These are phyloP conservation scores for Blepharisma stoltei DNA, from an alignment of 73 alveolate species.

Conservation along the genomic window DNA sequence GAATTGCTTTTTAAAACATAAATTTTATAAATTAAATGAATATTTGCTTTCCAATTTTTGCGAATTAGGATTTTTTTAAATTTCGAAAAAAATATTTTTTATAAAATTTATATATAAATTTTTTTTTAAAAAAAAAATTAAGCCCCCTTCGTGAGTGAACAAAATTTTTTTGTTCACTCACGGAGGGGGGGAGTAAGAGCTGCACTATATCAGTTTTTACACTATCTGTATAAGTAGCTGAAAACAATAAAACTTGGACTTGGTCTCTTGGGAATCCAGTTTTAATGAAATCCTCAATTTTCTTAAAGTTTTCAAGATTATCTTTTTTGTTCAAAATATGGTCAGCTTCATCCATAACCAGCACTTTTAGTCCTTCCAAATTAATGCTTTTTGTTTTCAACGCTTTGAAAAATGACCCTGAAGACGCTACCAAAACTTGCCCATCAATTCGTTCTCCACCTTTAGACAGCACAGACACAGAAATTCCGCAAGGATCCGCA, in stretches of 20 bases:
- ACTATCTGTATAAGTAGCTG: conserved; percentile 58
- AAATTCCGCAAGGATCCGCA: conserved; percentile 37
- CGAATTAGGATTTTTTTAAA: too few relatives aligned
- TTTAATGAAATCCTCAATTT: conserved; percentile 24
- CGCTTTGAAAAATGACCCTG: conserved; percentile 41
- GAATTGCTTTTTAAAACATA: too few relatives aligned
- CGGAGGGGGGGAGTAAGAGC: too few relatives aligned
- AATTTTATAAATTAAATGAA: too few relatives aligned
- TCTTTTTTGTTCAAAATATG: conserved; percentile 46
- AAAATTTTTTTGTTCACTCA: too few relatives aligned
- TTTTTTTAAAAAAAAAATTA: too few relatives aligned
- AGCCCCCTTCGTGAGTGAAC: too few relatives aligned
- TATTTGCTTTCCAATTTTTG: too few relatives aligned
- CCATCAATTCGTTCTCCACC: conserved; percentile 31
- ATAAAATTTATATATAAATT: too few relatives aligned
- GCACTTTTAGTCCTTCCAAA: conserved; percentile 39
- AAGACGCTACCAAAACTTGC: conserved; percentile 57
- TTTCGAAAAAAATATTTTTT: too few relatives aligned
- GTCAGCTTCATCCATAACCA: conserved; percentile 83
- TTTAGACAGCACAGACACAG: conserved; percentile 29
- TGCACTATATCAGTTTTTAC: conserved; percentile 31
- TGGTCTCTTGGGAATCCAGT: conserved; percentile 23
- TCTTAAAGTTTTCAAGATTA: conserved; percentile 28
- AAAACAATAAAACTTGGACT: conserved; percentile 49
- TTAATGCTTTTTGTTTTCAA: conserved; percentile 35